phyloP scores from a whole-genome alignment of 371 early-diverging fungal genomes.

The Mucor lusitanicus region DNA sequence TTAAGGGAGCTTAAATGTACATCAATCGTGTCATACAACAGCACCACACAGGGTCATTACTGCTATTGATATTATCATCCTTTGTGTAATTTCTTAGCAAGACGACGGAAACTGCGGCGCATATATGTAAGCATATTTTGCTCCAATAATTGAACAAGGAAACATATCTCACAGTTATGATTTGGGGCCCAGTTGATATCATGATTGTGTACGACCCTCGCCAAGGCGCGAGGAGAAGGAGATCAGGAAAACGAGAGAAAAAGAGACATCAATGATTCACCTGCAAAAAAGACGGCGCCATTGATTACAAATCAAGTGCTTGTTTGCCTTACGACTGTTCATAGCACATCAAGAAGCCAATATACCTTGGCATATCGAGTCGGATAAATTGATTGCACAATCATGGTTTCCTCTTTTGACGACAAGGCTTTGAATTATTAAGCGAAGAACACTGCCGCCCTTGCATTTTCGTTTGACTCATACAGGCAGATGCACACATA shows the following conservation, averaged over 20 bases:
- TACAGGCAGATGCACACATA: background rate
- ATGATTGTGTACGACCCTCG: background rate
- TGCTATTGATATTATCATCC: background rate
- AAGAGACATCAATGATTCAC: background rate
- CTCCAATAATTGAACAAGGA: background rate
- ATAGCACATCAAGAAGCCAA: too few relatives aligned
- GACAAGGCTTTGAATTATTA: background rate
- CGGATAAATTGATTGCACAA: constrained; percentile 10
- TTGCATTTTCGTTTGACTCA: background rate
- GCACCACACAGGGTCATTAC: background rate
- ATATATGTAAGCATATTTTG: background rate
- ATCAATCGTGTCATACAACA: background rate
- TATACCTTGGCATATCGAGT: background rate
- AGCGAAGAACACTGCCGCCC: background rate
- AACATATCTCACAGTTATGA: background rate
- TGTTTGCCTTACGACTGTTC: background rate
- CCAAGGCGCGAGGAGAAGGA: background rate
- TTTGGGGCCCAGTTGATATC: background rate
- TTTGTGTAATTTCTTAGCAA: background rate
- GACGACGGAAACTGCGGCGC: background rate
- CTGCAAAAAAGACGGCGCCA: background rate
- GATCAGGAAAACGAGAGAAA: background rate
- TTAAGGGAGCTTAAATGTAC: background rate
- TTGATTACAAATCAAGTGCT: background rate
- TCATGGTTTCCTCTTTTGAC: constrained; percentile 12